Evolutionary conservation across 2,329 filamentous ascomycete species (phyloP).

Genomic region (Mycosphaerella sp.): DNA sequence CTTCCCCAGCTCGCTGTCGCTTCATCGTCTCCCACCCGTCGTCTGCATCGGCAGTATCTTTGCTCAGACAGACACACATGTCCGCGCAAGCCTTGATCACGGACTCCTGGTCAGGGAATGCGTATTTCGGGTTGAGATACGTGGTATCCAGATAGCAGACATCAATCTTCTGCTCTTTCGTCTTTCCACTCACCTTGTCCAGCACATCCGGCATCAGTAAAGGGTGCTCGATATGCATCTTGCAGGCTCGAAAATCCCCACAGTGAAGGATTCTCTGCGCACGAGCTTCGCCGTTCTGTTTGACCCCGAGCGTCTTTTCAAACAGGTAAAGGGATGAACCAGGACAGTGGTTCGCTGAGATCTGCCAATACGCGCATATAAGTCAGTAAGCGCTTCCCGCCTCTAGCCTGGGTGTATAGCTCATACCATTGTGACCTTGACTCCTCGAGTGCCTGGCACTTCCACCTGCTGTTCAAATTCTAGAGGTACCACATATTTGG

Average conservation of each 20-base stretch:
- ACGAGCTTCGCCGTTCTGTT: constrained; percentile 47
- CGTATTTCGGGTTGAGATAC: constrained; percentile 90
- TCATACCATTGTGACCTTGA: constrained; percentile 69
- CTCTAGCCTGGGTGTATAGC: no score
- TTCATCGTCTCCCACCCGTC: constrained; percentile 55
- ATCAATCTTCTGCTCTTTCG: constrained; percentile 78
- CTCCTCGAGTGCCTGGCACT: constrained; percentile 74
- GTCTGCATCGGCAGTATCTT: constrained; percentile 53
- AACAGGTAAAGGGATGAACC: constrained; percentile 92
- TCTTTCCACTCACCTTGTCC: constrained; percentile 64
- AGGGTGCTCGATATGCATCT: constrained; percentile 74
- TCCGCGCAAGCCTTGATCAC: constrained; percentile 84
- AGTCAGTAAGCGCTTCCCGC: no score
- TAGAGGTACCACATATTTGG: constrained; percentile 75
- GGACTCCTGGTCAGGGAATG: constrained; percentile 81
- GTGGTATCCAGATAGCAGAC: constrained; percentile 97
- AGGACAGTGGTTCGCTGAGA: constrained; percentile 92
- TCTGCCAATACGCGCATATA: constrained; percentile 30
- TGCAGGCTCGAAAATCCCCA: constrained; percentile 89
- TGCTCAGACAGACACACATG: constrained; percentile 71
- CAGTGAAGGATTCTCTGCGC: constrained; percentile 84
- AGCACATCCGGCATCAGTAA: constrained; percentile 68
- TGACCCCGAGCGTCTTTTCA: constrained; percentile 64
- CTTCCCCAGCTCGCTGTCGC: constrained; percentile 47
- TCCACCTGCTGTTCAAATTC: constrained; percentile 77